Base-by-base conservation (phyloP, 2,329 filamentous ascomycete species). In the Blastomyces parvus region DNA sequence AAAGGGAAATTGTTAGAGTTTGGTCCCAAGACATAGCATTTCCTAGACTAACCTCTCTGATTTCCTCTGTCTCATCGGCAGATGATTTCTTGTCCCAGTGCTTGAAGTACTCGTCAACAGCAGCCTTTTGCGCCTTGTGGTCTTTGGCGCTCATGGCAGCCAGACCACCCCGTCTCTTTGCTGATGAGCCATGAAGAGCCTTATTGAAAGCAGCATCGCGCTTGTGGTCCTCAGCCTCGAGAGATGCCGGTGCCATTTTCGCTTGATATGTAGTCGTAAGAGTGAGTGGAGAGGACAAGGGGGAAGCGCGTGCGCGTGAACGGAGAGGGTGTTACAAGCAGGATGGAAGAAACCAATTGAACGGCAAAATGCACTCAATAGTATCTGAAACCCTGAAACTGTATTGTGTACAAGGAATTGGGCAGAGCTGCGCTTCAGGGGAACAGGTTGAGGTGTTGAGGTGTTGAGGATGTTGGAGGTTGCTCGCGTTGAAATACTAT, bases 151-250 rank as follows among this genome's bases (percentile, higher is more conserved):
- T 81, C 86, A 97, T 92, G 62, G 93, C 90, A 70, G 85, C 80
- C 70, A 97, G 84, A 69, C 90, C 90, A 72, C 88, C 89, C 63
- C 82, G 79, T 55, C 85, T 84, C 73, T 86, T 78, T 59, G 90
- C 82, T 62, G 90, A 91, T 67, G 83, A 81, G 69, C 84, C 90
- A 78, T 97, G 92, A 81, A 96, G 82, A 69, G 86, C 90, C 80
- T 91, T 89, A 83, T 90, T 92, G 83, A 96, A 96, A 69, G 85
- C 88, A 67, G 90, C 90, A 88, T 96, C 91, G 70, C 91, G 90
- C 73, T 79, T 75, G 76, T 92, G 88, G 76, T 96, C 86, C 80
- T 96, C 90, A 72, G 82, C 80, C 83, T 96, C 91, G 75, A 96
- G 88, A 65, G 76, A 74, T 67, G 74, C 70, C 60, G 82, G 80